Percentiles rank a stretch among this genome's conserved stretches.
These are phyloP conservation scores for Cercospora zeae-maydis DNA, from an alignment of 2,329 filamentous ascomycete genomes.

Conservation along the genomic window DNA sequence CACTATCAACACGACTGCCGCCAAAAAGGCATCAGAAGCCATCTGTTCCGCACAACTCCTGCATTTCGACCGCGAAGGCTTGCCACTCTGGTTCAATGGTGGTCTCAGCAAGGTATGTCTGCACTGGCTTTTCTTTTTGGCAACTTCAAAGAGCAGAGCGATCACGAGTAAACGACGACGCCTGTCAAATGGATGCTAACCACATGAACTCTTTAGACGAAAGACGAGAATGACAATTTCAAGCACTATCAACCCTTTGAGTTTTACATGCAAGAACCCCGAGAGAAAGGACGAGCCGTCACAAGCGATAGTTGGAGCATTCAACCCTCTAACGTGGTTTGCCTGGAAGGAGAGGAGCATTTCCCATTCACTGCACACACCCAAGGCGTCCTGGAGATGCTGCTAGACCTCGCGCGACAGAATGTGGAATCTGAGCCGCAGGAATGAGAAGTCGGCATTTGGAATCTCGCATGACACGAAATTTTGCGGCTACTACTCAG, in stretches of 20 bases:
- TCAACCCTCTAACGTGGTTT: slow-evolving; percentile 38
- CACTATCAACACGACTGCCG: slow-evolving; percentile 23
- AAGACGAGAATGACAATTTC: slow-evolving; percentile 37
- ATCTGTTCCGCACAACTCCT: slow-evolving; percentile 48
- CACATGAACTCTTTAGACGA: slow-evolving; percentile 30
- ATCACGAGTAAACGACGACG: not conserved
- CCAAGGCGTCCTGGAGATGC: slow-evolving; percentile 31
- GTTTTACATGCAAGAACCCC: slow-evolving; percentile 36
- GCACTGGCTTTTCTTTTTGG: not conserved
- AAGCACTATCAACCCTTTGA: slow-evolving; percentile 39
- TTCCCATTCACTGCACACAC: slow-evolving; percentile 31
- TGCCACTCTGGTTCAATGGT: slow-evolving; percentile 49
- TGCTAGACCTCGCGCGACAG: slow-evolving; percentile 29
- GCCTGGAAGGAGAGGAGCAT: slow-evolving; percentile 33
- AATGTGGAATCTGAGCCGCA: not conserved
- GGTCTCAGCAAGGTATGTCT: slow-evolving; percentile 38
- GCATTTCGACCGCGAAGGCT: slow-evolving; percentile 41
- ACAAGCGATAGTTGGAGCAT: slow-evolving; percentile 36
- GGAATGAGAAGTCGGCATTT: not conserved
- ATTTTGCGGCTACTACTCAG: not conserved
- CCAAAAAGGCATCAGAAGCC: slow-evolving; percentile 20
- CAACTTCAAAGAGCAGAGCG: not conserved
- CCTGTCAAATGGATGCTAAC: not conserved
- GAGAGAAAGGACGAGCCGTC: slow-evolving; percentile 12
- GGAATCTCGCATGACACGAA: not conserved